Base-by-base conservation (phyloP, 306 rosid genomes). In the Vigna hirtella region DNA sequence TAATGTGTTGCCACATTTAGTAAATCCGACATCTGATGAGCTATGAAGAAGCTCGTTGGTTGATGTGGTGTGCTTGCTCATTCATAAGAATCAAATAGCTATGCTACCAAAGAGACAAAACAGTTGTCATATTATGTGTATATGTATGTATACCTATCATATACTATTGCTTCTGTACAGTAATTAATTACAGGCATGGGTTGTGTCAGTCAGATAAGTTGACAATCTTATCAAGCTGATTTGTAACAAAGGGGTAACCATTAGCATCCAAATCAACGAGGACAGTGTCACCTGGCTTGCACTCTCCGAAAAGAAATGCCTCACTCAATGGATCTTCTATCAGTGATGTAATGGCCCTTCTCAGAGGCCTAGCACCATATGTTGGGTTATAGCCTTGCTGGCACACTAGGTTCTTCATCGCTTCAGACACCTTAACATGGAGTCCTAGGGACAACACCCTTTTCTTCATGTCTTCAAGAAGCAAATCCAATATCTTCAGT, bases 301-400 rank as follows among this genome's bases (percentile, higher is more conserved):
- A 91, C 78, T 73, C 77, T 55, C 89, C 92, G 17, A 81, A 51
- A 20, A 92, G 94, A 61, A 92, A 74, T 18, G 93, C 91, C 83
- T 92, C 97, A 67, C 90, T 79, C 84, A 94, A 81, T 2, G 89
- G 93, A 62, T 92, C 96, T 83, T 87, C 98, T 48, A 95, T 87
- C 36, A 88, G 66, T 55, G 83, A 74, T 62, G 86, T 85, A 66
- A 95, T 77, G 30, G 93, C 98, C 73, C 92, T 86, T 80, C 91
- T 88, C 7, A 95, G 81, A 63, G 91, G 88, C n/a, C 98, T 85
- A 17, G 98, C 98, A 47, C 98, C 98, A 72, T 91, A 92, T 55
- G 70, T 75, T 57, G 82, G 74, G 84, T 90, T 82, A 77, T 92
- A 95, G 7, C 98, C 98, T 82, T 81, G 84, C 58, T 84, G 73